Base-by-base conservation (phyloP, 106 monocot genomes). In the Allium cepa region DNA sequence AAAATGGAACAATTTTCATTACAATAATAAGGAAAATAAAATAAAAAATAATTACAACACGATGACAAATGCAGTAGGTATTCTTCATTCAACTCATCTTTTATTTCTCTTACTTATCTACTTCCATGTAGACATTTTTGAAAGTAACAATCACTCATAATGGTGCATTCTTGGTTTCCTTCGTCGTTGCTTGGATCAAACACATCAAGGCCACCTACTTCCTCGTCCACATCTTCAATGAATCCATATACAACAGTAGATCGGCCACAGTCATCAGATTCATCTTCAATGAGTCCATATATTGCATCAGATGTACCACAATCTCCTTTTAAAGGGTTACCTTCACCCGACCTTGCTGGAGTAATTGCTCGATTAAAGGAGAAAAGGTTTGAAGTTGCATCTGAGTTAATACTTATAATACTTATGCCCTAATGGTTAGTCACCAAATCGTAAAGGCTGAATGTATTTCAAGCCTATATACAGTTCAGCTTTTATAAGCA, bases 291-390 rank as follows among this genome's bases (percentile, higher is more conserved):
- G 27, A 71, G 70, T 60, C 14, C 75, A 53, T 67, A 78, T 53
- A 85, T 82, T 76, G 53, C 73, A 53, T 84, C 81, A 59, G 88
- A 88, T 63, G 60, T 48, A 22, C 68, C 79, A 46, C 84, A 75
- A 15, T 79, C 88, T 72, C 75, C 84, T 63, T 76, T 80, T 57
- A 69, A 60, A 46, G 85, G 76, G 15, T 82, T 82, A 52, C 80
- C 86, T 48, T 91, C 96, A 50, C 88, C 91, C 57, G 92, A 92
- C 47, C 92, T 92, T 59, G 91, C 95, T 36, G 78, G 79, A 48
- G 63, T 96, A 68, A 92, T 96, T 74, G 62, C 88, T 63, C 68
- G 63, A 4, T 80, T 96, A 71, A 96, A 80, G 70, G 92, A 92
- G 61, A 96, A 92, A 80, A 96, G 95, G 95, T 85, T 62, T 46